Conservation (phyloP, 257 asterid genomes). For the Buddleja alternifolia region DNA sequence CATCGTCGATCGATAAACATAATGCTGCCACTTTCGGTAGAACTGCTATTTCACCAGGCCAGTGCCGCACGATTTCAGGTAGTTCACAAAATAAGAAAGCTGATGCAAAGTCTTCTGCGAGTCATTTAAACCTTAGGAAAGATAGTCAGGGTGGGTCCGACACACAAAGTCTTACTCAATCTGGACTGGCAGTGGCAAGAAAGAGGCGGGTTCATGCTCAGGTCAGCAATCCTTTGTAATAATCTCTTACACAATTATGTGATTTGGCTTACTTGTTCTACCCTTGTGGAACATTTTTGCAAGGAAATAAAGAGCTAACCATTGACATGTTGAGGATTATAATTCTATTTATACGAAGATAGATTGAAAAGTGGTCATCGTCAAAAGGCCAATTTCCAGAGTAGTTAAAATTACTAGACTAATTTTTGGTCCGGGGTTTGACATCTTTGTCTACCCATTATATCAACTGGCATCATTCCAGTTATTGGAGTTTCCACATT, state of each 20-base stretch:
- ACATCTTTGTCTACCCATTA: not conserved
- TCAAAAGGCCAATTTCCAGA: not conserved
- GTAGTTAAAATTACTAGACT: not conserved
- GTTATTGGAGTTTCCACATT: not conserved
- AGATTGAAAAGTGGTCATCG: not conserved
- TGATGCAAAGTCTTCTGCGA: slow-evolving; percentile 57
- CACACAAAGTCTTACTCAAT: slow-evolving; percentile 56
- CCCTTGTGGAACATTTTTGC: not conserved
- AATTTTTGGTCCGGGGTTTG: not conserved
- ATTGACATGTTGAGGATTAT: slow-evolving; percentile 16
- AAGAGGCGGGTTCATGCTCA: slow-evolving; percentile 81
- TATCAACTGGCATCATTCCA: not conserved
- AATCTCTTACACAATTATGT: slow-evolving; percentile 14
- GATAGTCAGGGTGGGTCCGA: slow-evolving; percentile 62
- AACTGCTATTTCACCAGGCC: slow-evolving; percentile 48
- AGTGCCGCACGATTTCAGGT: slow-evolving; percentile 41
- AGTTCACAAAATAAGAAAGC: slow-evolving; percentile 46
- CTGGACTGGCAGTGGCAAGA: slow-evolving; percentile 64
- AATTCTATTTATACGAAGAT: not conserved
- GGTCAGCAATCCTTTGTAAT: slow-evolving; percentile 44
- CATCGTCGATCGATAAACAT: slow-evolving; percentile 51
- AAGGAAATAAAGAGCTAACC: not conserved
- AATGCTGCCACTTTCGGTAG: slow-evolving; percentile 39
- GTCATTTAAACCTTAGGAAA: slow-evolving; percentile 48
- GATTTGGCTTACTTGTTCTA: not conserved